These are phyloP conservation scores for Triticum timopheevii DNA, from an alignment of 176 grass and related monocot genomes.

Conservation along the genomic window DNA sequence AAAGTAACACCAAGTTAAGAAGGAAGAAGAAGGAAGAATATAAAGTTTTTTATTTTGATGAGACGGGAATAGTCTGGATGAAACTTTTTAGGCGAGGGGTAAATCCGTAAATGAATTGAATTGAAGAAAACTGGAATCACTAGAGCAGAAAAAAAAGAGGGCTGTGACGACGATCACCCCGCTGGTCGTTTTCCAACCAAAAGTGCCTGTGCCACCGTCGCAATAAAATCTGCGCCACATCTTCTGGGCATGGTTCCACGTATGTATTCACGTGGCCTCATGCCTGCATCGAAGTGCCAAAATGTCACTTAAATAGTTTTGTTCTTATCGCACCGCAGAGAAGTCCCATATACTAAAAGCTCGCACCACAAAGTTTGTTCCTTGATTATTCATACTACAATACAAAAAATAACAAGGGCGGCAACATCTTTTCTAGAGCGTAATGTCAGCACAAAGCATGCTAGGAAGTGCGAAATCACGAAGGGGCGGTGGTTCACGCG, in stretches of 20 bases:
- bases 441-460: no score
- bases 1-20: no score
- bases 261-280: neutral
- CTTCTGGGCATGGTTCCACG: neutral
- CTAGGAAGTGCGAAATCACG: no score
- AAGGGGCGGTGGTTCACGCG: no score
- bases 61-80: no score
- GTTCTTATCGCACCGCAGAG: slow-evolving; percentile 27
- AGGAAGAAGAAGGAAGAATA: no score
- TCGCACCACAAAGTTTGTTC: neutral
- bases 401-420: no score
- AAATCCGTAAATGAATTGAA: neutral
- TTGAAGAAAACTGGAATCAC: neutral
- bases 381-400: neutral
- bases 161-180: neutral
- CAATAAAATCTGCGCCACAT: neutral
- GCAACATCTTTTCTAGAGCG: no score
- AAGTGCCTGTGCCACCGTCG: neutral
- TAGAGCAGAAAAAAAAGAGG: neutral
- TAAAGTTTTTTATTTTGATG: no score
- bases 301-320: neutral
- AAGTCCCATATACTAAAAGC: neutral
- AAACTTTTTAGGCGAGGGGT: neutral
- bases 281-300: neutral
- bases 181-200: slow-evolving; percentile 25